Evolutionary conservation across 2,329 filamentous ascomycete species (phyloP), one percentile per base, ranked within the genome.

Genomic region (Clonostachys rhizophaga): DNA sequence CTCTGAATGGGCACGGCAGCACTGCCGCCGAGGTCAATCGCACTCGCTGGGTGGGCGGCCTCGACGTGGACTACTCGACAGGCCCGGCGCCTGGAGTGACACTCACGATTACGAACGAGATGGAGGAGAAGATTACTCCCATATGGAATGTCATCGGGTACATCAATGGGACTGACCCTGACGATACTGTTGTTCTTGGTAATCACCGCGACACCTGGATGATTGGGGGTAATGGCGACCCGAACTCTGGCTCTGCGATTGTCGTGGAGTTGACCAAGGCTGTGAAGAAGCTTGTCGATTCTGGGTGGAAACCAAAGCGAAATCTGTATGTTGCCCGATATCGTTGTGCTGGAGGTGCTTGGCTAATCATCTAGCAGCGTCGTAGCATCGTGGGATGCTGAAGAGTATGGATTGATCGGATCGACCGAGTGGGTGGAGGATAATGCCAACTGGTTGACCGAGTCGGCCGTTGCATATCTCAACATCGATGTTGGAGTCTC

Each of bases 351-450:
- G 24, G 24, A 30, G 24, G 24, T 8, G 8, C 8, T 6, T 14
- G 18, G 36, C 9, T 30, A 42, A 3, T 16, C 24, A 18, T 42
- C n/a, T 7, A 42, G 14, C 8, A 86, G 91, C 47, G 85, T 92
- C 11, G 83, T 94, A 51, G 86, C 84, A 2, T 75, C 70, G 1
- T 87, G 83, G 83, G 84, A 87, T 53, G 83, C 77, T 0, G 84
- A 88, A 63, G 89, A 95, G 64, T 92, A 92, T 56, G 88, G 87
- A 0, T 70, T 94, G 1, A 65, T 95, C 8, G 90, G 89, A 2
- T 89, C 84, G 5, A 91, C 88, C 0, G 89, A 95, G 59, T 95
- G 88, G 87, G 87, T 95, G 0, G 89, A 95, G 59, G 89, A 95
- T 49, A 84, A 89, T 50, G 64, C 90, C 2, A 81, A 86, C 1